phyloP scores from a whole-genome alignment of 1,284 basidiomycete species.

The Ceratobasidium sp. region DNA sequence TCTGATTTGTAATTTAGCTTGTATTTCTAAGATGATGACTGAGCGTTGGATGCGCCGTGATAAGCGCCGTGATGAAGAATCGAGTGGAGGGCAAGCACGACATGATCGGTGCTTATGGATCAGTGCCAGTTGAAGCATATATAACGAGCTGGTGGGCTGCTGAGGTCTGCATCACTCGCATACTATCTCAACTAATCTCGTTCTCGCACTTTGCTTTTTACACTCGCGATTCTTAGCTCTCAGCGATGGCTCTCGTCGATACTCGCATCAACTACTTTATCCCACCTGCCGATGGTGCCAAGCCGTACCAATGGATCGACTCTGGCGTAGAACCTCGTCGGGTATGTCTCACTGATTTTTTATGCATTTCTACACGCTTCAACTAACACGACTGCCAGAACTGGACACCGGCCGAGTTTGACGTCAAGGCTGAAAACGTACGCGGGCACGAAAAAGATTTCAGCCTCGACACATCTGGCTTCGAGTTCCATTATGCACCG shows the following conservation, averaged over 20 bases:
- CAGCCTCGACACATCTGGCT: constrained; percentile 66
- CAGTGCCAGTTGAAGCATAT: not conserved
- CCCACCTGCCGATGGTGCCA: constrained; percentile 49
- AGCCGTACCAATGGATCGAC: constrained; percentile 45
- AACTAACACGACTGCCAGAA: constrained; percentile 41
- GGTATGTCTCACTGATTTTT: constrained; percentile 8
- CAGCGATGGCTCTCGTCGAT: constrained; percentile 41
- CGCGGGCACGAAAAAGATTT: constrained; percentile 64
- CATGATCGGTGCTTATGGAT: not conserved
- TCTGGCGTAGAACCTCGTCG: constrained; percentile 25
- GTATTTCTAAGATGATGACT: constrained; percentile 25
- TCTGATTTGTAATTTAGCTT: not conserved
- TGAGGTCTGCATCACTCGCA: not conserved
- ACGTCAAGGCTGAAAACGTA: constrained; percentile 65
- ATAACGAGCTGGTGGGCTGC: not conserved
- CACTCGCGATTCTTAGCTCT: not conserved
- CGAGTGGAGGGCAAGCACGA: constrained; percentile 24
- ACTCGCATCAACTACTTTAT: constrained; percentile 48
- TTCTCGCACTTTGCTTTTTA: not conserved
- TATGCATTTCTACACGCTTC: not conserved
- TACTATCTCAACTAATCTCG: not conserved
- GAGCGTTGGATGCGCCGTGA: not conserved
- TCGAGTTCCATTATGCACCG: constrained; percentile 61
- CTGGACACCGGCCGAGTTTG: constrained; percentile 48
- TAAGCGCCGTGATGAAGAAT: constrained; percentile 8